These are phyloP conservation scores for Yarrowia sp. DNA, from an alignment of 805 yeast species.

Conservation along the genomic window DNA sequence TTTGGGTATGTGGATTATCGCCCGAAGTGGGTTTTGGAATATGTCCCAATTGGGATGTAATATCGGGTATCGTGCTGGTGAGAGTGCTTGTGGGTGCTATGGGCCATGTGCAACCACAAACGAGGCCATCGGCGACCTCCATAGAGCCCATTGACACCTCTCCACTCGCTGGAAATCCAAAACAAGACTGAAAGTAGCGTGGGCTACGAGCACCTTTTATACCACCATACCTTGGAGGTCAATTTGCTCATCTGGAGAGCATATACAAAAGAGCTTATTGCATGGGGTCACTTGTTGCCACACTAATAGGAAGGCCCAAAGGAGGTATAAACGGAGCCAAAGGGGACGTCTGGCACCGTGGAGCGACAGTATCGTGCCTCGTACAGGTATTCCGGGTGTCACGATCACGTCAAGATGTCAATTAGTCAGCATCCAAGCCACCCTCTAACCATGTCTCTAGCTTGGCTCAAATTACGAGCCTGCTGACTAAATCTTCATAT, in stretches of 20 bases:
- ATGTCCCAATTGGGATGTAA: slow-evolving; percentile 12
- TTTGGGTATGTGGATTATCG: not conserved
- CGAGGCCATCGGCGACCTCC: too few species aligned
- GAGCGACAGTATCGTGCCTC: too few species aligned
- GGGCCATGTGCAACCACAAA: too few species aligned
- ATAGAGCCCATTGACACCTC: too few species aligned
- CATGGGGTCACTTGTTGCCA: not conserved
- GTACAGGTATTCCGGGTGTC: too few species aligned
- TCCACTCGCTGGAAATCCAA: not conserved
- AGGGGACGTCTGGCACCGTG: too few species aligned
- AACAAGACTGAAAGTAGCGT: not conserved
- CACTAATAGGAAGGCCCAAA: slow-evolving; percentile 3
- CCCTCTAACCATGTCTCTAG: too few species aligned
- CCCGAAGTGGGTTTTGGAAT: not conserved
- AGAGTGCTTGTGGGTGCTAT: not conserved
- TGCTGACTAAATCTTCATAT: too few species aligned
- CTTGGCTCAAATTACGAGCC: too few species aligned
- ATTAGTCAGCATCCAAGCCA: too few species aligned
- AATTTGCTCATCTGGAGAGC: slow-evolving; percentile 37
- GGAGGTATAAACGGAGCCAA: not conserved
- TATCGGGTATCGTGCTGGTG: not conserved
- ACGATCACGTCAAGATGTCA: too few species aligned
- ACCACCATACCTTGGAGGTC: slow-evolving; percentile 39
- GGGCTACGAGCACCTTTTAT: slow-evolving; percentile 30
- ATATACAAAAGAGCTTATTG: slow-evolving; percentile 11